These are phyloP conservation scores for button mushroom (Agaricus bisporus) DNA, from an alignment of 768 basidiomycete species.

Conservation along the genomic window DNA sequence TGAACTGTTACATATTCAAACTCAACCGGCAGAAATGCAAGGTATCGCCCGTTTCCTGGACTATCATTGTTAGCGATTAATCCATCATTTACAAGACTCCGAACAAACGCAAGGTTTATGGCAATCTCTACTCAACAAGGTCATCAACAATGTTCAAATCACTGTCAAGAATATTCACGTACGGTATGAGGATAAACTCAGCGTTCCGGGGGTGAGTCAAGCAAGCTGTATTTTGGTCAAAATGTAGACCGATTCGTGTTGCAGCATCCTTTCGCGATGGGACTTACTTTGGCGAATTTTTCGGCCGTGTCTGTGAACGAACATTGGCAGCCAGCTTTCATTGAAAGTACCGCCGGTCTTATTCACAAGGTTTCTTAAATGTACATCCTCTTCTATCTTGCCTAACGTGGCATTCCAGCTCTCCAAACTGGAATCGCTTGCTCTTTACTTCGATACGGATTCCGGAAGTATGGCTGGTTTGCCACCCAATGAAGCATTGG, in stretches of 20 bases:
- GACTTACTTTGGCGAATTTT: conserved; percentile 83
- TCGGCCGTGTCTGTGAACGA: conserved; percentile 85
- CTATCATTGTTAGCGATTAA: not conserved
- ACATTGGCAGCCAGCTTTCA: conserved; percentile 86
- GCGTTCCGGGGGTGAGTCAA: conserved; percentile 78
- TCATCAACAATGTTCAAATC: conserved; percentile 94
- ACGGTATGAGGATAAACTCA: conserved; percentile 92
- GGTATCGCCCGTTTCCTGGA: conserved; percentile 27
- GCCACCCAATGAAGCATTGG: conserved; percentile 55
- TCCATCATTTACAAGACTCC: conserved; percentile 31
- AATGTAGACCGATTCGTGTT: not conserved
- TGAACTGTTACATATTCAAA: conserved; percentile 70
- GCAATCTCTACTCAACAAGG: conserved; percentile 77
- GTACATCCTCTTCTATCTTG: not conserved
- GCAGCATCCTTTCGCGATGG: conserved; percentile 92
- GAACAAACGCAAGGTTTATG: conserved; percentile 81
- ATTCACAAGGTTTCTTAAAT: conserved; percentile 71
- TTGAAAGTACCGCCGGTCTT: conserved; percentile 79
- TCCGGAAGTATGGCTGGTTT: conserved; percentile 70
- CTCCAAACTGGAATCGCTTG: conserved; percentile 79
- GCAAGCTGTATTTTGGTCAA: not conserved
- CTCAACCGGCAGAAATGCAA: conserved; percentile 43
- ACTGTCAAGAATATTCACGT: conserved; percentile 94
- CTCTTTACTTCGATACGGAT: conserved; percentile 95
- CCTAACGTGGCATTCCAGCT: conserved; percentile 41